Percentiles rank a stretch among this genome's conserved stretches.
Evolutionary conservation across 2,329 filamentous ascomycete species (phyloP).

Genomic region (Phaeosphaeriaceae sp.): DNA sequence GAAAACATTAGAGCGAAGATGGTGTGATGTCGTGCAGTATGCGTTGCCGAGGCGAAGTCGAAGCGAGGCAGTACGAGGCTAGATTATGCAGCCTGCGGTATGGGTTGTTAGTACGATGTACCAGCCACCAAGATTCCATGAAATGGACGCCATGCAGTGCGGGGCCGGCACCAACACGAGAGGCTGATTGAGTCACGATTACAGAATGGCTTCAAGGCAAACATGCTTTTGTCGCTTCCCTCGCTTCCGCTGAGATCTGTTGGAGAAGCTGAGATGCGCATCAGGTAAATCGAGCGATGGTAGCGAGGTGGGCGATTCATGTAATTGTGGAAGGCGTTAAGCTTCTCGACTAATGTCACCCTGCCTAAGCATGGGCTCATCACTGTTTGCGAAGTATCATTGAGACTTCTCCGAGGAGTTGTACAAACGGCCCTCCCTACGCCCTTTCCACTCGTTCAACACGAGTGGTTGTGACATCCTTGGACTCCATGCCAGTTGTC

Average conservation of each 20-base stretch:
- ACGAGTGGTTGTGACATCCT: neutral
- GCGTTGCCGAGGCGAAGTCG: neutral
- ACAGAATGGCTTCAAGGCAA: neutral
- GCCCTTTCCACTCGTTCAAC: neutral
- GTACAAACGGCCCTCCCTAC: neutral
- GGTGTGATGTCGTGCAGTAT: constrained; percentile 3
- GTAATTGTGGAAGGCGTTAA: neutral
- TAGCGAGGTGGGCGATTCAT: neutral
- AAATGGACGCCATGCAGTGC: neutral
- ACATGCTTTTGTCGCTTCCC: neutral
- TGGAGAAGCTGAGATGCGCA: neutral
- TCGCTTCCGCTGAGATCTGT: neutral
- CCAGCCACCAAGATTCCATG: neutral
- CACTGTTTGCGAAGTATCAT: neutral
- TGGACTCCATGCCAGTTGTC: neutral
- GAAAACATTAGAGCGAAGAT: neutral
- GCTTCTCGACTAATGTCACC: neutral
- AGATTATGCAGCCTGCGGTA: neutral
- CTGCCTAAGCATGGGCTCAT: neutral
- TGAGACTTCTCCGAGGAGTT: neutral
- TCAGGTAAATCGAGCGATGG: neutral
- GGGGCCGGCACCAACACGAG: neutral
- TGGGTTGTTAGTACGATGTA: neutral
- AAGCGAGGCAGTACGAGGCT: neutral
- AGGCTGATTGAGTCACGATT: neutral